Conservation (phyloP, 331 rosid genomes). For the Erythrophleum ivorense region DNA sequence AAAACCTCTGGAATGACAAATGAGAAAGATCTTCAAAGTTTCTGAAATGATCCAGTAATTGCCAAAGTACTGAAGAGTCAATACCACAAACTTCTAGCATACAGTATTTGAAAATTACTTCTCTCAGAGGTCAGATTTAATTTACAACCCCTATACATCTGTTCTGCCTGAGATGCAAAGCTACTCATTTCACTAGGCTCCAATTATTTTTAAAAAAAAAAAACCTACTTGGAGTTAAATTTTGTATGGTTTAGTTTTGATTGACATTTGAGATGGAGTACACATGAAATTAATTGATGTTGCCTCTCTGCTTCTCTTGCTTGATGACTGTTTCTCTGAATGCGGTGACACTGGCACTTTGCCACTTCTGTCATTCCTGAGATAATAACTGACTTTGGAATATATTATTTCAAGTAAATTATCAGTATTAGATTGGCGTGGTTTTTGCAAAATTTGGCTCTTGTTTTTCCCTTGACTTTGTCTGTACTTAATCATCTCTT, state of each 20-base stretch:
- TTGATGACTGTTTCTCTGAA: constrained; percentile 32
- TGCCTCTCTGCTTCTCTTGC: constrained; percentile 24
- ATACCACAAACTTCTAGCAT: background rate
- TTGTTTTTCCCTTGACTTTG: constrained; percentile 5
- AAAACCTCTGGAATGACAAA: background rate
- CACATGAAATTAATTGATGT: background rate
- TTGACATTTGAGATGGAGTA: constrained; percentile 24
- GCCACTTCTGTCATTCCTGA: constrained; percentile 85
- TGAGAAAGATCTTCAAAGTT: background rate
- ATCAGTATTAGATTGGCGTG: background rate
- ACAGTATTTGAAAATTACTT: constrained; percentile 21
- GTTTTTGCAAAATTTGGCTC: constrained; percentile 2
- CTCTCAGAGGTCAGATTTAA: background rate
- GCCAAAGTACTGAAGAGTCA: background rate
- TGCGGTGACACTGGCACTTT: constrained; percentile 80
- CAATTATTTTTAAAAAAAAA: background rate
- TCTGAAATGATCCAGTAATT: constrained; percentile 1
- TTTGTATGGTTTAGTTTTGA: background rate
- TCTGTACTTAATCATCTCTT: constrained; percentile 1
- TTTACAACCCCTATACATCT: background rate
- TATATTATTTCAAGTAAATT: constrained; percentile 85
- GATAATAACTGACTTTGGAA: constrained; percentile 84
- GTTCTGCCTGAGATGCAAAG: constrained; percentile 19
- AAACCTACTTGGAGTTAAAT: background rate
- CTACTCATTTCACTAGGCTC: constrained; percentile 21